A percentile compares a stretch with the other conserved stretches of the same genome.
Evolutionary conservation across 1,284 basidiomycete species (phyloP).

Genomic region (Laetiporus sulphureus): DNA sequence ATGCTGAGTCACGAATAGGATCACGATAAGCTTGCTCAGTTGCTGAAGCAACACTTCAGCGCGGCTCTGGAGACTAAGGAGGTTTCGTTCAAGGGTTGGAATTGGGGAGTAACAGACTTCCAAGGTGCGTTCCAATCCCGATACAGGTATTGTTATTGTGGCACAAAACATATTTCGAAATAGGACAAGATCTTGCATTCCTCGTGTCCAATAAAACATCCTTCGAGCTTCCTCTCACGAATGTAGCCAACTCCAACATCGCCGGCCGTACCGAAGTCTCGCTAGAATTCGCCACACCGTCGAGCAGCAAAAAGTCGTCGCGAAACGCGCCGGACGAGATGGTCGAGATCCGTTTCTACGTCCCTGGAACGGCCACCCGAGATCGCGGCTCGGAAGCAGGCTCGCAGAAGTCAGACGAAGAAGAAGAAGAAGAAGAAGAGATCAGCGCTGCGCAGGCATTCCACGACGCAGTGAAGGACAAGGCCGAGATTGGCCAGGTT

Average conservation of each 20-base stretch:
- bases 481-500: slow-evolving; percentile 92
- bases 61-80: slow-evolving; percentile 85
- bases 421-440: slow-evolving; percentile 66
- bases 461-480: slow-evolving; percentile 95
- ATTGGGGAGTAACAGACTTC: slow-evolving; percentile 96
- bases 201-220: slow-evolving; percentile 85
- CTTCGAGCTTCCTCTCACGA: slow-evolving; percentile 85
- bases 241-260: slow-evolving; percentile 97
- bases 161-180: neutral
- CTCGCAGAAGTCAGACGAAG: slow-evolving; percentile 64
- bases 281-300: slow-evolving; percentile 77
- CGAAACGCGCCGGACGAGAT: slow-evolving; percentile 74
- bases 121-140: slow-evolving; percentile 53
- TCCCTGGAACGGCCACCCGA: slow-evolving; percentile 79
- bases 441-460: slow-evolving; percentile 92
- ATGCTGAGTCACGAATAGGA: slow-evolving; percentile 46
- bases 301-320: slow-evolving; percentile 40
- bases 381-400: slow-evolving; percentile 72
- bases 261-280: slow-evolving; percentile 96
- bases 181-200: slow-evolving; percentile 89
- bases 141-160: neutral
- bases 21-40: slow-evolving; percentile 66
- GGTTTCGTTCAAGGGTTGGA: slow-evolving; percentile 92
- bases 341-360: slow-evolving; percentile 94
- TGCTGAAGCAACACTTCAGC: slow-evolving; percentile 85